phyloP scores from a whole-genome alignment of 352 stramenopile species.

The Globisporangium middletonii region DNA sequence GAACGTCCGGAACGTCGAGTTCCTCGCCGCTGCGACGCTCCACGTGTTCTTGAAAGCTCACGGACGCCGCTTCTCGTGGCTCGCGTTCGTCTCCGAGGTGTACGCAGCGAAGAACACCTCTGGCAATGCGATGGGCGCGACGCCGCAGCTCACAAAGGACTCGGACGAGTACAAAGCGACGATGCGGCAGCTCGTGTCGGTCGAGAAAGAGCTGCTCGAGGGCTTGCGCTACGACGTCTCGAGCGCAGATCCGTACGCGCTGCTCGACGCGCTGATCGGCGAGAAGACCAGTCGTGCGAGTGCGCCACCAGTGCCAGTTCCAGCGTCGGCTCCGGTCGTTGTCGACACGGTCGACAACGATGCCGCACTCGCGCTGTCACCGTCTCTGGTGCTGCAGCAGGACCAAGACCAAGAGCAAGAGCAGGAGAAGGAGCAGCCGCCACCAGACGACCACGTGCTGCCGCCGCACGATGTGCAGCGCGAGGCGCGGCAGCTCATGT shows the following conservation, averaged over 20 bases:
- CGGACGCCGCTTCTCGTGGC: constrained; percentile 48
- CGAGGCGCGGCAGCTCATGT: constrained; percentile 61
- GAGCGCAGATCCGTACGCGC: constrained; percentile 55
- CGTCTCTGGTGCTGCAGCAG: not conserved
- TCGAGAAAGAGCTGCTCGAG: constrained; percentile 61
- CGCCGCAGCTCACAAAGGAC: constrained; percentile 12
- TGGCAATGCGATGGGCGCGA: constrained; percentile 16
- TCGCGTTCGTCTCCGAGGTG: constrained; percentile 62
- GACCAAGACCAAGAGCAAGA: too few relatives aligned
- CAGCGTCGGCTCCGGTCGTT: not conserved
- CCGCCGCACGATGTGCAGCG: constrained; percentile 48
- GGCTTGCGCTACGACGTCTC: constrained; percentile 71
- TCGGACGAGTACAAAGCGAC: constrained; percentile 49
- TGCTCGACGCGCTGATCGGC: constrained; percentile 65
- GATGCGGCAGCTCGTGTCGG: constrained; percentile 51
- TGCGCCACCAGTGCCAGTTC: not conserved
- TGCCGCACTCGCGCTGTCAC: not conserved
- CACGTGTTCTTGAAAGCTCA: constrained; percentile 76
- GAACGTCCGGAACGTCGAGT: constrained; percentile 51
- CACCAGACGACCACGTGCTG: constrained; percentile 5
- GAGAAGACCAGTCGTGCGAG: constrained; percentile 16
- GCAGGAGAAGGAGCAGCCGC: constrained; percentile 9
- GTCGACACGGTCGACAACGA: constrained; percentile 5
- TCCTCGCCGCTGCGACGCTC: constrained; percentile 61
- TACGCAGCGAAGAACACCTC: constrained; percentile 49